phyloP scores from a whole-genome alignment of 2,329 filamentous ascomycete species.

The Helminthosporium solani region DNA sequence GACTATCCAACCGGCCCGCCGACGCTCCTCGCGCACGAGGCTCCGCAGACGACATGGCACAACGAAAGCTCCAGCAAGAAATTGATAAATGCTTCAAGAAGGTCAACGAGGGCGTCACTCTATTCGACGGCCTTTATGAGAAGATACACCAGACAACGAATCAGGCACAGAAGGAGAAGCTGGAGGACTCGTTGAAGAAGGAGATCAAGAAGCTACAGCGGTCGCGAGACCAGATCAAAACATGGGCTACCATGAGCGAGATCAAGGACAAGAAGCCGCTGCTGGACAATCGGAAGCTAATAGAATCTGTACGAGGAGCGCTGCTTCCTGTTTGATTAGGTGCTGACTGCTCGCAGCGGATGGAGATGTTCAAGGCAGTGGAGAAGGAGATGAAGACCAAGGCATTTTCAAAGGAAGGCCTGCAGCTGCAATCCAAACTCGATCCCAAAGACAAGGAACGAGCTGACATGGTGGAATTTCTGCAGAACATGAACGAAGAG shows the following conservation, averaged over 20 bases:
- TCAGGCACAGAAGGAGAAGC: constrained; percentile 94
- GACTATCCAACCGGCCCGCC: constrained; percentile 12
- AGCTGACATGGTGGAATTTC: constrained; percentile 81
- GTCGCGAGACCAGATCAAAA: constrained; percentile 97
- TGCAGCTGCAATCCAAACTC: constrained; percentile 86
- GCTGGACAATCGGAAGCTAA: constrained; percentile 89
- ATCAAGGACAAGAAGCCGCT: constrained; percentile 99
- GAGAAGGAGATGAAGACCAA: constrained; percentile 99
- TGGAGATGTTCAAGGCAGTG: constrained; percentile 99
- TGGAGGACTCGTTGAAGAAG: constrained; percentile 96
- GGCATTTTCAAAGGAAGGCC: constrained; percentile 96
- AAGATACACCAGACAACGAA: constrained; percentile 95
- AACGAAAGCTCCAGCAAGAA: constrained; percentile 94
- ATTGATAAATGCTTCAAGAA: constrained; percentile 99
- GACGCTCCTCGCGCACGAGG: constrained; percentile 33
- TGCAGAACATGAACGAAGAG: constrained; percentile 84
- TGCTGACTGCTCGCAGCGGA: constrained; percentile 66
- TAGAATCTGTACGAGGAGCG: constrained; percentile 76
- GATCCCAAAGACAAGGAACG: constrained; percentile 98
- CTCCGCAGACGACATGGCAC: constrained; percentile 69
- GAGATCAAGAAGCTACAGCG: constrained; percentile 99
- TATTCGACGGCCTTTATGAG: constrained; percentile 94
- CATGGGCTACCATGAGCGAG: constrained; percentile 97
- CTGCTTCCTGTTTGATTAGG: constrained; percentile 8
- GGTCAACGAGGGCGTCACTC: constrained; percentile 85